Base-by-base conservation (phyloP, 1,284 basidiomycete genomes). In the Sutorius eximius region DNA sequence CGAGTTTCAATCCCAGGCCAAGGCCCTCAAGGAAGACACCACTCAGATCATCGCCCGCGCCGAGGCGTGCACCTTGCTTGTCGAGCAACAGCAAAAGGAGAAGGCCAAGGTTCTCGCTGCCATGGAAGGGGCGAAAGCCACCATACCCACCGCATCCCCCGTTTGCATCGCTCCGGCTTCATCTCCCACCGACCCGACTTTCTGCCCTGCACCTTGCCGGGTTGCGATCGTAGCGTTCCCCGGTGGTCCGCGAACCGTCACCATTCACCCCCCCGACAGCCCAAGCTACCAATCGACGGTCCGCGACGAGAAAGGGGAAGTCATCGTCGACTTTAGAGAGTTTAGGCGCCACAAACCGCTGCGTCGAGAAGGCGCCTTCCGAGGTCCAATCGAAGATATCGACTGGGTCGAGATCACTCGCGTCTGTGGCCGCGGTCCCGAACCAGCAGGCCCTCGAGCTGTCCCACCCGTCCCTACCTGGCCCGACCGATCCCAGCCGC, bases 241-340 rank as follows among this genome's bases (percentile, higher is more conserved):
- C 3, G 66, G 65, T 0, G 60, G 65, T 11, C 50, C 66, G 2
- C 62, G 63, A 12, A 67, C 63, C n/a, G 1, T 69, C 30, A 69
- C 64, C 3, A 67, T 69, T n/a, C 65, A 69, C 12, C 62, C 66
- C 5, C 66, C 60, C 0, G 29, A 20, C 4, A 63, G 64, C 33
- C 52, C 62, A 10, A 27, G 34, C 27, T 56, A 56, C 42, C 60
- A 56, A 12, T 32, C 62, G 1, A 36, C 45, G 40, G 27, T 65
- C 38, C 62, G 41, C 16, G 63, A 69, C 40, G 65, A 55, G 37
- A 46, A 51, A 0, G 66, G 62, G 2, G 57, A 67, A 0, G 11
- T 57, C 32, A 55, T 68, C 5, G 24, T 69, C 4, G 49, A 57
- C 20, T 45, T 61, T 38, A 56, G 52, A 5, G 49, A 57, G 18